Conservation (phyloP, 2,329 filamentous ascomycete genomes). For the Fusarium floridanum region DNA sequence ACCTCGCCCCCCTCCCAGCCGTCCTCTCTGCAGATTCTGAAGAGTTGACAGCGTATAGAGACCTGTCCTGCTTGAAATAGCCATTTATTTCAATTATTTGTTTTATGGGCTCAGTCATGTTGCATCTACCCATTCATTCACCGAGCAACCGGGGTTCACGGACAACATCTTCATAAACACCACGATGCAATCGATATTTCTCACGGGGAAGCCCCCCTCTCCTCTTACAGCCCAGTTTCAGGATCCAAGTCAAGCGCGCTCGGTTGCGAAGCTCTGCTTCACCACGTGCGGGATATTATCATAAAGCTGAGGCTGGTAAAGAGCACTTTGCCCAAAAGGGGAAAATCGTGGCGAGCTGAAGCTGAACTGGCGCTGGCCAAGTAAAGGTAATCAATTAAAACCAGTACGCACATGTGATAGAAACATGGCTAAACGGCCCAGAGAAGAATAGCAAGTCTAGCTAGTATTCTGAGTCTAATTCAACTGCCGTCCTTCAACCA, state of each 20-base stretch:
- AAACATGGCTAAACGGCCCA: no score
- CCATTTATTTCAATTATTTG: no score
- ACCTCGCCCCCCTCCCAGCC: no score
- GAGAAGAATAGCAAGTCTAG: neutral
- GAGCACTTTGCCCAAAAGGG: neutral
- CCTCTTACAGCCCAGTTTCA: neutral
- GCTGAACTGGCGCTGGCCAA: neutral
- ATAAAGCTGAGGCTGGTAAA: neutral
- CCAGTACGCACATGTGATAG: neutral
- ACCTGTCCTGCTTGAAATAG: no score
- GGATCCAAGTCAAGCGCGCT: neutral
- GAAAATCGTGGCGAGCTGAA: neutral
- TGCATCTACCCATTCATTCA: no score
- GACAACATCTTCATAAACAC: no score
- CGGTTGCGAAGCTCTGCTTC: neutral
- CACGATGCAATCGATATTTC: no score
- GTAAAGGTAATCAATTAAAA: neutral
- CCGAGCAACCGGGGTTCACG: no score
- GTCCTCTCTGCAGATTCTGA: no score
- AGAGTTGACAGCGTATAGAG: no score
- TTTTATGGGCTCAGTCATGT: no score
- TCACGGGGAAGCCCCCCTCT: neutral
- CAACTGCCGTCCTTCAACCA: neutral
- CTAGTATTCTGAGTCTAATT: neutral
- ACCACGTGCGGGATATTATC: neutral